Base-by-base conservation (phyloP, 805 yeast species). In the Metschnikowia aberdeeniae region DNA sequence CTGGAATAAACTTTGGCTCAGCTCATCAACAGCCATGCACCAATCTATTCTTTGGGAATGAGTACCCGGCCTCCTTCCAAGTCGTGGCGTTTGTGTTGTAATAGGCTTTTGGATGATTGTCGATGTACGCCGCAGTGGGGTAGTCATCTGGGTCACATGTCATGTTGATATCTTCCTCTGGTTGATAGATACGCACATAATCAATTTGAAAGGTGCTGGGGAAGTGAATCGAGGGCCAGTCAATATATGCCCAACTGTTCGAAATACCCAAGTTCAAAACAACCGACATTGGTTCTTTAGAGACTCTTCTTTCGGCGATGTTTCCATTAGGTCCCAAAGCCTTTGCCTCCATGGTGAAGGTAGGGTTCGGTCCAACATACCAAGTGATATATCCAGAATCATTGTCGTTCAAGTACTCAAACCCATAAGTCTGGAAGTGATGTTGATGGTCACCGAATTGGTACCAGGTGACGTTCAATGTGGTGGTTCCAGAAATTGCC, bases 281-380 rank as follows among this genome's bases (percentile, higher is more conserved):
- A 49, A 92, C 76, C 2, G 95, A 77, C 97, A 92, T 89, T 52
- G 98, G 98, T 61, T 92, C 99, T 62, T 85, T 84, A 19, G 93
- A 75, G 26, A 92, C 77, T 52, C 78, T 67, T 65, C 98, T 81
- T 84, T 85, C 81, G 34, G 80, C 93, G 53, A 92, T 69, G 63
- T 92, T 92, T 54, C 99, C 98, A 63, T 86, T 86, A 31, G 97
- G 96, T 46, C 87, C 85, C 47, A 92, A 69, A 0, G 97, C 86
- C 32, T 75, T 74, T 0, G 95, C 77, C 58, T 82, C 75, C 36
- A 89, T 62, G 0, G 95, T 85, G 55, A 80, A 77, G 0, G 95
- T 84, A 31, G 95, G 89, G 30, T 44, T 28, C 10, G 57, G 59
- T 3, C 66, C 72, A 11, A 61, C 62, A 36, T 55, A 64, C 58